Evolutionary conservation across 768 basidiomycete genomes (phyloP).

Genomic region (Mycena amicta): DNA sequence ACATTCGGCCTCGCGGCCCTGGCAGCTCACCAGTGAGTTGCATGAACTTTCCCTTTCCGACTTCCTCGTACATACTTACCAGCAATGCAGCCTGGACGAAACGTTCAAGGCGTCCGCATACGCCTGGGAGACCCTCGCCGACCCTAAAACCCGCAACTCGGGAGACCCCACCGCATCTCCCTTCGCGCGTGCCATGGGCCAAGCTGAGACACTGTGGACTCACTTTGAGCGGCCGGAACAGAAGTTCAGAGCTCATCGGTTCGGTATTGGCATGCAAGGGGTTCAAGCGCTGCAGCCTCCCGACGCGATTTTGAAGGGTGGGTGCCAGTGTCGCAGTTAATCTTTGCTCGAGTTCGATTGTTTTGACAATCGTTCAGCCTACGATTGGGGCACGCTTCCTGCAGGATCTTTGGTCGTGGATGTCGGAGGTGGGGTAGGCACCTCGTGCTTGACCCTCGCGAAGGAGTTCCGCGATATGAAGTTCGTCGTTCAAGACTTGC

Average conservation of each 20-base stretch:
- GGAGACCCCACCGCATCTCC: conserved; percentile 28
- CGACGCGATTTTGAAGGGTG: conserved; percentile 19
- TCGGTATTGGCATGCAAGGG: conserved; percentile 36
- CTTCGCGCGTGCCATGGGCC: conserved; percentile 29
- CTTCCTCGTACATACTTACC: background rate
- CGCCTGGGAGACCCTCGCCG: conserved; percentile 34
- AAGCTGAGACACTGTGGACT: conserved; percentile 28
- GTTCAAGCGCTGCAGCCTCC: conserved; percentile 27
- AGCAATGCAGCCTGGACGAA: conserved; percentile 31
- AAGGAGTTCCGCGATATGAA: conserved; percentile 40
- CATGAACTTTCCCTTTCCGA: background rate
- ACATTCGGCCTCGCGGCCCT: conserved; percentile 31
- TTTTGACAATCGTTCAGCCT: conserved; percentile 44
- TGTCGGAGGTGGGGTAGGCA: conserved; percentile 72
- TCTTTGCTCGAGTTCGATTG: no score
- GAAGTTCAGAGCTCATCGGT: conserved; percentile 25
- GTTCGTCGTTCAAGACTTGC: conserved; percentile 66
- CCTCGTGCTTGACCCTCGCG: conserved; percentile 37
- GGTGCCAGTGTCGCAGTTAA: no score
- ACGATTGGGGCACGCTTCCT: conserved; percentile 57
- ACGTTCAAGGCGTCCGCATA: conserved; percentile 33
- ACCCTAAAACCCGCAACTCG: conserved; percentile 30
- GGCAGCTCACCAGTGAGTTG: conserved; percentile 28
- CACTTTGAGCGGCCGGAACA: conserved; percentile 28
- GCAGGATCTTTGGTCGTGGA: conserved; percentile 60